A percentile compares a stretch with the other conserved stretches of the same genome.
These are phyloP conservation scores for Starmera pachycereana DNA, from an alignment of 805 yeast species.

Conservation along the genomic window DNA sequence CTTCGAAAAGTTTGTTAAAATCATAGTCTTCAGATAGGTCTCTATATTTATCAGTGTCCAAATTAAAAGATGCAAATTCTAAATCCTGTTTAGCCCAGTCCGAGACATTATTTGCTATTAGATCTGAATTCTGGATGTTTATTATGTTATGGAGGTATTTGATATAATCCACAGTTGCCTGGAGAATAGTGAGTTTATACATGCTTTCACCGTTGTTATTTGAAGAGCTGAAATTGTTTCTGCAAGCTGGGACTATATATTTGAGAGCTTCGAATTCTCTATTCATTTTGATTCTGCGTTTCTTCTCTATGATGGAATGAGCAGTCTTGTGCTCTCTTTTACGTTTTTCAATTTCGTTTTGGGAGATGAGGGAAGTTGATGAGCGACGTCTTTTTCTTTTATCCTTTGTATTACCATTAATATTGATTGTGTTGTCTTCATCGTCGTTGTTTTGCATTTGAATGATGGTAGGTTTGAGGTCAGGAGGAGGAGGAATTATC, in stretches of 20 bases:
- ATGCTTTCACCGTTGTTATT: slow-evolving; percentile 41
- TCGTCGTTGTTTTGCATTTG: slow-evolving; percentile 24
- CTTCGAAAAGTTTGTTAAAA: slow-evolving; percentile 24
- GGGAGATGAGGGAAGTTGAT: slow-evolving; percentile 15
- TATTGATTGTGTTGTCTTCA: not conserved
- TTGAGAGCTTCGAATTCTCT: slow-evolving; percentile 77
- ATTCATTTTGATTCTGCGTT: slow-evolving; percentile 69
- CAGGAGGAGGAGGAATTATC: slow-evolving; percentile 35
- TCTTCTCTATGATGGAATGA: slow-evolving; percentile 73
- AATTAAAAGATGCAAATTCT: slow-evolving; percentile 41
- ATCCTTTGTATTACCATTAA: not conserved
- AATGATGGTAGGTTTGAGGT: slow-evolving; percentile 35
- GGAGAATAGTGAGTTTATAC: slow-evolving; percentile 73
- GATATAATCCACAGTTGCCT: slow-evolving; percentile 76
- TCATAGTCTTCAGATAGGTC: slow-evolving; percentile 46
- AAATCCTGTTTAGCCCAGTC: slow-evolving; percentile 24
- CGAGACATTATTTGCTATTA: slow-evolving; percentile 19
- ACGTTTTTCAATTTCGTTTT: slow-evolving; percentile 26
- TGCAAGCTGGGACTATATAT: slow-evolving; percentile 69
- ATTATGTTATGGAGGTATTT: slow-evolving; percentile 55
- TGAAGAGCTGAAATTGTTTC: slow-evolving; percentile 23
- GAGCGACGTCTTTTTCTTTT: slow-evolving; percentile 18
- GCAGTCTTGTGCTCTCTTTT: slow-evolving; percentile 41
- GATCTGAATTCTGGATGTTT: slow-evolving; percentile 37
- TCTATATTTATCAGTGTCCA: slow-evolving; percentile 50